Evolutionary conservation across 208 protist species (phyloP), one percentile per base, ranked within the genome.

Genomic region (Spongospora subterranea): DNA sequence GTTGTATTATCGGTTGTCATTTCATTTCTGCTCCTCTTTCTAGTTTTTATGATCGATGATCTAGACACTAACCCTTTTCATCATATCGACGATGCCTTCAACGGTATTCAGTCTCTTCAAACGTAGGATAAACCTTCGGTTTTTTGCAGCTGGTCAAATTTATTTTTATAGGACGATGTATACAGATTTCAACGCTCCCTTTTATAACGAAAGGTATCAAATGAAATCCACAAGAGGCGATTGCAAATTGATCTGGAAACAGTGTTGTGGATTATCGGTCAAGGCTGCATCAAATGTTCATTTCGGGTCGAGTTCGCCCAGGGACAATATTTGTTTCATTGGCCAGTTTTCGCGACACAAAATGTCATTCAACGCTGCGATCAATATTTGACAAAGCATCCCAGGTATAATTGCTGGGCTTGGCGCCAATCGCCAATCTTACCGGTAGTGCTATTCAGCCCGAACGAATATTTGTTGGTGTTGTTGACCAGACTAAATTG

Each of bases 401-500:
- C 6, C 40, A 35, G 6, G 71, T 82, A n/a, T 82, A 6, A 60
- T 60, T 60, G 13, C 6, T 6, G 24, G 24, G 24, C 24, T 6
- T 60, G 50, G 24, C 50, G 13, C 6, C 6, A 60, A 29, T 35
- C 71, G 17, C 13, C 71, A 45, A 82, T 35, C 11, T 82, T 20
- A 82, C 35, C 17, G 17, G 6, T 6, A 82, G 6, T 35, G 6
- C 17, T 82, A 20, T n/a, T 43, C n/a, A 82, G 71, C 71, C 71
- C 6, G 40, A 82, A 82, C 71, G 71, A 6, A n/a, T 82, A 43
- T 82, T 82, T n/a, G 71, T 82, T n/a, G 71, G 71, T 20, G 35
- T 82, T n/a, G 71, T 82, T 13, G 71, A 82, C n/a, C 71, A 82
- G n/a, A 82, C 71, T 13, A 82, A 82, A 43, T 35, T 82, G 17